Evolutionary conservation across 73 alveolate genomes (phyloP), one percentile per base, ranked within the genome.

Genomic region (Paramecium sexaurelia): DNA sequence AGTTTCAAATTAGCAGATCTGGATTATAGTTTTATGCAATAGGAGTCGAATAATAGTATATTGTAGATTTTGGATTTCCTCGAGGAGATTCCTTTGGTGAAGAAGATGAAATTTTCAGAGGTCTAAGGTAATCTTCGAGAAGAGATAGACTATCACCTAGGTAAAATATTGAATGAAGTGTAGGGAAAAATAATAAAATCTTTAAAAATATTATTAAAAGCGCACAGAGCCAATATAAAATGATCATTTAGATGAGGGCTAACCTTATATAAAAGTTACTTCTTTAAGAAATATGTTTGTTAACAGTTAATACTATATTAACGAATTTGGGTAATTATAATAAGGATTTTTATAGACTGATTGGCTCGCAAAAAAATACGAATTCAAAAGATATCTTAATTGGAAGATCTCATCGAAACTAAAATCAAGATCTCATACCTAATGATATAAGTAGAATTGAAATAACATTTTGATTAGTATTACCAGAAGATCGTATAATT

Each of bases 381-480:
- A 66, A 26, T 6, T 66, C 83, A 26, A 29, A 66, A 66, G 83
- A 66, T 66, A 66, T 66, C 24, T 32, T 66, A 27, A 66, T 66
- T 1, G 83, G 83, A 29, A 66, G 83, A 66, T 26, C 37, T 29
- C 37, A 66, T 66, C 37, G 83, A 66, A 66, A 66, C 19, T 32
- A 66, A 66, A 32, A 66, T 66, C 26, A 66, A 32, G 43, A 29
- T 29, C 19, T 66, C 22, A 66, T 66, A 10, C 83, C 83, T 29
- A 66, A 66, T 66, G 83, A 66, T 66, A 66, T 66, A 66, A 66
- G 83, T 66, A 32, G 43, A 66, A 66, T 61, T 27, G 87, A 36
- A 36, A 29, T 66, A 66, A 29, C 8, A 66, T 29, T 66, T 66
- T 66, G 37, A 29, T 66, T 66, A 66, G 83, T 66, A 26, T 32